Percentiles rank a stretch among this genome's conserved stretches.
Conservation (phyloP, 176 grass and related monocot genomes). For the Carex pumila region DNA sequence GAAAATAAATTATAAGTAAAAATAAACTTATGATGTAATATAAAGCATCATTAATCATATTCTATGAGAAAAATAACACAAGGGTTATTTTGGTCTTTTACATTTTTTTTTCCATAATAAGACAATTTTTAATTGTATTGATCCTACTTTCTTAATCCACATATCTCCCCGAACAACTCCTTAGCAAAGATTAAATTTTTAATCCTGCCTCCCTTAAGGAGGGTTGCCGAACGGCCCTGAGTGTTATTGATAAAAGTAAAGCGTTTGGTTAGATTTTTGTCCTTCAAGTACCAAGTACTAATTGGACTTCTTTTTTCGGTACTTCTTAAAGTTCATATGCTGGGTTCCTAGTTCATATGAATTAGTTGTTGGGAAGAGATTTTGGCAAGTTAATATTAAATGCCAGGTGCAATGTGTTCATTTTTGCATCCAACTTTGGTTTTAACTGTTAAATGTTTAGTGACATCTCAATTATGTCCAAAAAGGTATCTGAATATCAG, state of each 20-base stretch:
- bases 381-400: not conserved
- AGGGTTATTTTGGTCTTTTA: too few relatives aligned
- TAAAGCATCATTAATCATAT: too few relatives aligned
- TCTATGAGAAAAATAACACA: too few relatives aligned
- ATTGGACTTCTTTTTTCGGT: not conserved
- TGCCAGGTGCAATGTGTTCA: not conserved
- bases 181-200: too few relatives aligned
- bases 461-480: not conserved
- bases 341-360: not conserved
- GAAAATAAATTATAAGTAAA: too few relatives aligned
- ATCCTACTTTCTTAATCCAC: too few relatives aligned
- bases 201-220: too few relatives aligned
- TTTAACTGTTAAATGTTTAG: constrained; percentile 11
- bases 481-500: not conserved
- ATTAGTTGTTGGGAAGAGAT: not conserved
- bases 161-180: too few relatives aligned
- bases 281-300: not conserved
- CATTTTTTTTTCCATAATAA: too few relatives aligned
- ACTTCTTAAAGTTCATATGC: not conserved
- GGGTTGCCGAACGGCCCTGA: too few relatives aligned
- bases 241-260: not conserved
- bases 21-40: too few relatives aligned
- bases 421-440: not conserved
- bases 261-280: not conserved
- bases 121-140: too few relatives aligned